Evolutionary conservation across 441 rosid genomes (phyloP), one percentile per base, ranked within the genome.

Genomic region (Populus hybrid): DNA sequence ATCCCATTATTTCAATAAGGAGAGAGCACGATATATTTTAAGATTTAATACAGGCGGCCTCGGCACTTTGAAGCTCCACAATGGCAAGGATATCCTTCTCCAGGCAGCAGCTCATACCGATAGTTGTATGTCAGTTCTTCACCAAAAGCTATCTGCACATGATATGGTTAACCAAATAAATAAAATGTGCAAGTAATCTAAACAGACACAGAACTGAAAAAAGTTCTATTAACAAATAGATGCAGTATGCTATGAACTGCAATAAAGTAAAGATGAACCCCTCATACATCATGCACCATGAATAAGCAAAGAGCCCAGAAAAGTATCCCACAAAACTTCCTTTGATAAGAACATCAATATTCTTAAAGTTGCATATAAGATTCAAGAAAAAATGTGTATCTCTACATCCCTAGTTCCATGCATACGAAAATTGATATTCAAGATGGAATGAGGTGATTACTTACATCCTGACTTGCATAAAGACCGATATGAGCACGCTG

Each of bases 381-480:
- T 63, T 75, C 9, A 30, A 30, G 32, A 30, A 30, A 30, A 30
- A 3, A 30, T 30, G 32, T 30, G 32, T 30, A 30, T 30, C 32
- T 30, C 32, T 30, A 30, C 32, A 30, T 30, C 32, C 32, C 32
- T 30, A 3, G 32, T 30, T 38, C 34, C 24, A 35, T 23, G 54
- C 28, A 54, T 66, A 59, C 54, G 6, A 69, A 21, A 70, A 59
- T 36, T 21, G n/a, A 70, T 54, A 57, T 21, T 72, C 61, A 74
- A 75, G 12, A 42, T 46, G 59, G 35, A 72, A 42, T 21, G 57
- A 28, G 64, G 73, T 69, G 77, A 72, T 73, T 16, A 38, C 93
- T 92, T 92, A 97, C 99, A 82, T 95, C 99, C 74, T 77, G 85
- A 85, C 85, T 90, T 61, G 99, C 98, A 70, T 89, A 97, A n/a